Base-by-base conservation (phyloP, 2,329 filamentous ascomycete species). In the Chaetomium sp. region DNA sequence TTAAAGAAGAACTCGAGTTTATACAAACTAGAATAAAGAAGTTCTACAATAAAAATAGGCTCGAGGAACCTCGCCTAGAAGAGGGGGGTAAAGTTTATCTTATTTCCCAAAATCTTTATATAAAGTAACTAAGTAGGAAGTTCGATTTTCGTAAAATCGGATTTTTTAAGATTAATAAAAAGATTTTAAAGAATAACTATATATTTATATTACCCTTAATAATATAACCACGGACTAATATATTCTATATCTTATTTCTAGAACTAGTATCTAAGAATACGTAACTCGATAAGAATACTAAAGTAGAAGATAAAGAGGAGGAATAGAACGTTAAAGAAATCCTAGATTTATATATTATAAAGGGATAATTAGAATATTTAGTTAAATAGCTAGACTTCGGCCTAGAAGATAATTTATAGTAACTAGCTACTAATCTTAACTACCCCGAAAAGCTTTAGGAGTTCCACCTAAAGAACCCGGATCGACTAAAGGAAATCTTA, bases 211-310 rank as follows among this genome's bases (percentile, higher is more conserved):
- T 66, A 25, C 57, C 27, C 51, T n/a, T 16, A 21, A 38, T 51
- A 1, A 66, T 63, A 12, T 29, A 25, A 25, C 2, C 64, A 45
- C n/a, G 9, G 47, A 60, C 49, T 0, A 51, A 65, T 31, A 16
- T 65, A 23, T 63, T 65, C 29, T 29, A 67, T 31, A 64, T 67
- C 38, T 53, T 21, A n/a, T 60, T 64, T 27, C 25, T 66, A 23
- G 57, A 66, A 64, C 38, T 16, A 53, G 62, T 29, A 60, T 38
- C 38, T 27, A 53, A 57, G 19, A 60, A 60, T 19, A 50, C 45
- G 7, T 35, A 33, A 19, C 29, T 54, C 19, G 27, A 25, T 5
- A 57, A 23, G 5, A 9, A 53, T 19, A 19, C 55, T 2, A 35
- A 63, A 38, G 60, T 21, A 19, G 27, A 61, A 8, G 65, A 66